Conservation (phyloP, 441 rosid genomes). For the Iberis amara region DNA sequence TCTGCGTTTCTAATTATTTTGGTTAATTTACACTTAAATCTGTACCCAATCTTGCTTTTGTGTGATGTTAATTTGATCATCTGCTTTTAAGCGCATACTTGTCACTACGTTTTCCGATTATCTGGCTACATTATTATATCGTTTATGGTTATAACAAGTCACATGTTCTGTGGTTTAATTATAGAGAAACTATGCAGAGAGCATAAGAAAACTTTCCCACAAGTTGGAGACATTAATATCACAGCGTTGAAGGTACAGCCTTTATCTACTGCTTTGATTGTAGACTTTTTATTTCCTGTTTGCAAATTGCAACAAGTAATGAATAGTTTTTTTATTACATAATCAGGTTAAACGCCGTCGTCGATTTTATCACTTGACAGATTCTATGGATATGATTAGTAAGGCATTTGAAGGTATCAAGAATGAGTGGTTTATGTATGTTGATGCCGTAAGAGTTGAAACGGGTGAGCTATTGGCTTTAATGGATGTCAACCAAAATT, state of each 20-base stretch:
- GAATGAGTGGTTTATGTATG: slow-evolving; percentile 42
- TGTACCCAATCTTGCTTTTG: too few species aligned
- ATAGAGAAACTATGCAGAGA: slow-evolving; percentile 5
- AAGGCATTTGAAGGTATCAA: slow-evolving; percentile 39
- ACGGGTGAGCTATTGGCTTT: not conserved
- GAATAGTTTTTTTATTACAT: not conserved
- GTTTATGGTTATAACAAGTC: too few species aligned
- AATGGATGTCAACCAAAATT: not conserved
- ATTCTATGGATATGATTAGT: slow-evolving; percentile 38
- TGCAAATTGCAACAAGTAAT: not conserved
- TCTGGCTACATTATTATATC: not conserved
- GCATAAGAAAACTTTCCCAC: slow-evolving; percentile 7
- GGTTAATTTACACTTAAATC: not conserved
- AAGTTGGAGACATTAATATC: slow-evolving; percentile 18
- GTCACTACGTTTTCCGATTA: not conserved
- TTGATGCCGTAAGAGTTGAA: slow-evolving; percentile 37
- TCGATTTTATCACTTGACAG: slow-evolving; percentile 39
- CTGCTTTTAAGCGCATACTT: not conserved
- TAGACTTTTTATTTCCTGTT: not conserved
- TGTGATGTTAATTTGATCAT: too few species aligned
- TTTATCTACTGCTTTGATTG: not conserved
- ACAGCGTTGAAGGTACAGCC: slow-evolving; percentile 15
- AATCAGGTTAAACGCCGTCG: slow-evolving; percentile 51
- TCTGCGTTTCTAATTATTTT: not conserved
- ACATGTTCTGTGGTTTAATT: not conserved